Evolutionary conservation across 345 rosid species (phyloP).

Genomic region (Linum usitatissimum): DNA sequence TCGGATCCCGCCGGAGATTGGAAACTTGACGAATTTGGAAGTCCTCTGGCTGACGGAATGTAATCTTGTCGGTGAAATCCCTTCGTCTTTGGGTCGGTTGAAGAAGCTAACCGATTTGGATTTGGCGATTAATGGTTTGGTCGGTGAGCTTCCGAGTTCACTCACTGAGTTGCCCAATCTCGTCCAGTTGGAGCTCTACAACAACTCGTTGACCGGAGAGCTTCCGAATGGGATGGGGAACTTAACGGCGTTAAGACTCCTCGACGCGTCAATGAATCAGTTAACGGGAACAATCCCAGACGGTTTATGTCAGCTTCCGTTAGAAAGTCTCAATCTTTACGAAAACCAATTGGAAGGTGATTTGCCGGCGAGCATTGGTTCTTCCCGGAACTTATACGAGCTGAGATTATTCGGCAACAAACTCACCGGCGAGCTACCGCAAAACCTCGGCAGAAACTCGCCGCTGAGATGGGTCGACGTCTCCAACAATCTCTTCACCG

Average conservation of each 20-base stretch:
- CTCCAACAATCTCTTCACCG: slow-evolving; percentile 55
- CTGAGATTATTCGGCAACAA: slow-evolving; percentile 63
- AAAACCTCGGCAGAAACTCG: slow-evolving; percentile 58
- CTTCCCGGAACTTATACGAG: slow-evolving; percentile 70
- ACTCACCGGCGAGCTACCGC: slow-evolving; percentile 57
- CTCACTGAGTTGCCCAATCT: slow-evolving; percentile 49
- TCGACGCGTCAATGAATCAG: slow-evolving; percentile 84
- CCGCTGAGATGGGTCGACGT: slow-evolving; percentile 75
- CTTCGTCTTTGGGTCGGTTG: slow-evolving; percentile 74
- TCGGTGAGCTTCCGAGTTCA: slow-evolving; percentile 60
- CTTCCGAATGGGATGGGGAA: slow-evolving; percentile 57
- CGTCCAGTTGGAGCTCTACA: slow-evolving; percentile 87
- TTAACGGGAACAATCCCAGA: slow-evolving; percentile 64
- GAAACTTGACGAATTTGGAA: slow-evolving; percentile 68
- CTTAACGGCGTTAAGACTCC: slow-evolving; percentile 45
- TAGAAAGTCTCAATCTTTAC: slow-evolving; percentile 82
- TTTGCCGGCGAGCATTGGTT: slow-evolving; percentile 49
- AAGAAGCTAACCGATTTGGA: slow-evolving; percentile 62
- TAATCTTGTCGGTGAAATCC: slow-evolving; percentile 64
- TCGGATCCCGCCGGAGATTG: slow-evolving; percentile 78
- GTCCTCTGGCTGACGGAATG: slow-evolving; percentile 91
- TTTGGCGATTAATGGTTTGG: slow-evolving; percentile 57
- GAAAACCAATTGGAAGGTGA: slow-evolving; percentile 60
- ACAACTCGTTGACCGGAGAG: slow-evolving; percentile 74
- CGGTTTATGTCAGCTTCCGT: slow-evolving; percentile 56